Evolutionary conservation across 768 basidiomycete species (phyloP).

Genomic region (Auriscalpium orientale): DNA sequence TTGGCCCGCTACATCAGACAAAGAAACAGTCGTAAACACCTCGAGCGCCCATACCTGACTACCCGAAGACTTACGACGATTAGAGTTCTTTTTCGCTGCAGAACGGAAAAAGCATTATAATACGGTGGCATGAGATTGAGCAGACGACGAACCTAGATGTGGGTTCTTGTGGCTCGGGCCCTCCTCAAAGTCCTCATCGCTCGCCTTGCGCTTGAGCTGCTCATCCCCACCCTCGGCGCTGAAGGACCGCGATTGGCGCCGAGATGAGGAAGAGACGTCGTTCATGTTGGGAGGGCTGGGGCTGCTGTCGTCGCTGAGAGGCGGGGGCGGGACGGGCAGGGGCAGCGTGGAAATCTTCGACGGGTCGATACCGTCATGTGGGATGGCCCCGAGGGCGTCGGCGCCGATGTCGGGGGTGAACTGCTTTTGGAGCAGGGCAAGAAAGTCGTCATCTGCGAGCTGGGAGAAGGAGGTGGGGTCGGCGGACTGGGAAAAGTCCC

Average conservation of each 20-base stretch:
- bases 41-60: conserved; percentile 24
- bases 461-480: conserved; percentile 47
- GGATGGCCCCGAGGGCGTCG: conserved; percentile 17
- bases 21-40: not conserved
- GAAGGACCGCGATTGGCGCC: conserved; percentile 23
- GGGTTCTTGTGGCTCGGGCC: conserved; percentile 54
- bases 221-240: conserved; percentile 36
- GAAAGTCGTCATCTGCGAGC: conserved; percentile 68
- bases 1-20: conserved; percentile 5
- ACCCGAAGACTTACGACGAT: conserved; percentile 35
- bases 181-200: conserved; percentile 46
- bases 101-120: not conserved
- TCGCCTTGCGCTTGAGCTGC: conserved; percentile 72
- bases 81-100: conserved; percentile 16
- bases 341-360: conserved; percentile 47
- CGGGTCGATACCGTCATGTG: conserved; percentile 46
- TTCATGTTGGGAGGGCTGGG: conserved; percentile 61
- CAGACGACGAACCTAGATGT: conserved; percentile 1
- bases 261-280: conserved; percentile 24
- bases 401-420: conserved; percentile 35
- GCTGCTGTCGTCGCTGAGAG: conserved; percentile 65
- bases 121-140: not conserved
- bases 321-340: conserved; percentile 47
- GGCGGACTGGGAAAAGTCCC: conserved; percentile 46
- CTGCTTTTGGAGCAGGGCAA: conserved; percentile 71